Conservation (phyloP, 768 basidiomycete species). For the Piloderma croceum region DNA sequence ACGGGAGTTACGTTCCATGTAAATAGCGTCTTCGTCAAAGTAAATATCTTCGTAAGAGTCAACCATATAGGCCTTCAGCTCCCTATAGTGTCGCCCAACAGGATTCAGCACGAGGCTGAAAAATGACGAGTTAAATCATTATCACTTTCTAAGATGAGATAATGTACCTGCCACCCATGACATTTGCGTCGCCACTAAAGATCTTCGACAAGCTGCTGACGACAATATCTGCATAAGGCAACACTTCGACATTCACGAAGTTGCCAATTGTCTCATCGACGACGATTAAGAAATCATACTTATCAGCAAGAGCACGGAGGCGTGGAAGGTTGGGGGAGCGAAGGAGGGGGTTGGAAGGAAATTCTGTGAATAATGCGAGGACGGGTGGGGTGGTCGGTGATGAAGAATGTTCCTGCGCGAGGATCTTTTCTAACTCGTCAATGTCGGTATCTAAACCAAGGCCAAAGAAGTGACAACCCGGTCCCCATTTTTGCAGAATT, state of each 20-base stretch:
- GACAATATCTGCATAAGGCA: conserved; percentile 83
- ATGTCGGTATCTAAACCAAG: conserved; percentile 73
- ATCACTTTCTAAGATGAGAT: background rate
- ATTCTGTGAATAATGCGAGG: conserved; percentile 84
- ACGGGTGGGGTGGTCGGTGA: conserved; percentile 52
- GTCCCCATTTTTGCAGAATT: conserved; percentile 92
- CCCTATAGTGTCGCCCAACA: conserved; percentile 56
- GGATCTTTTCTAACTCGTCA: conserved; percentile 59
- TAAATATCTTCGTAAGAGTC: conserved; percentile 76
- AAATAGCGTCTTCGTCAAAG: conserved; percentile 88
- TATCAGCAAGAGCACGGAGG: conserved; percentile 75
- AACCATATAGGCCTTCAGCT: conserved; percentile 56
- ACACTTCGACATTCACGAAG: conserved; percentile 86
- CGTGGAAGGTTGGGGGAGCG: conserved; percentile 75
- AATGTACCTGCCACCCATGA: conserved; percentile 93
- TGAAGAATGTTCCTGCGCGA: conserved; percentile 38
- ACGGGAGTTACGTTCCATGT: conserved; percentile 97
- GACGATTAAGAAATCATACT: conserved; percentile 82
- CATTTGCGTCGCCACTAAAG: conserved; percentile 91
- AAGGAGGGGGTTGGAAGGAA: conserved; percentile 92
- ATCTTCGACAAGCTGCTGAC: conserved; percentile 91
- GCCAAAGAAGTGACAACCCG: conserved; percentile 86
- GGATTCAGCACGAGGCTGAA: conserved; percentile 85
- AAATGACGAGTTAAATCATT: background rate
- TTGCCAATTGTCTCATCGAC: conserved; percentile 95